A percentile compares a stretch with the other conserved stretches of the same genome.
phyloP scores from a whole-genome alignment of 441 rosid genomes.

The Euphorbia schlechtendalii region DNA sequence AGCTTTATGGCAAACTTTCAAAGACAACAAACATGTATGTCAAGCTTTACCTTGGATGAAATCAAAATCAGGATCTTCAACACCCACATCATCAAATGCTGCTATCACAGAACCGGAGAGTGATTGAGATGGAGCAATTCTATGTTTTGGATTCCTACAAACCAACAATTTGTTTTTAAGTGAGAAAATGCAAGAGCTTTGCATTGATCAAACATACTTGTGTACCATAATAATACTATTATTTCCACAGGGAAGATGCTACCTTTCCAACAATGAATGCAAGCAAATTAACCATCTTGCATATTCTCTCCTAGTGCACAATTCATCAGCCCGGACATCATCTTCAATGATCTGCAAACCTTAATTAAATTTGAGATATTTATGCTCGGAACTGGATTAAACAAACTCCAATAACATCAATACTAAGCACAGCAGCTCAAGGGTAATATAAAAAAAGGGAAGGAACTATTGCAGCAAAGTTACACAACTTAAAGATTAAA shows the following conservation, averaged over 20 bases:
- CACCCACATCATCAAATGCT: constrained; percentile 74
- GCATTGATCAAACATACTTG: not conserved
- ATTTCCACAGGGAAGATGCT: constrained; percentile 14
- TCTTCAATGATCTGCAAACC: constrained; percentile 74
- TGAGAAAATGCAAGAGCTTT: constrained; percentile 14
- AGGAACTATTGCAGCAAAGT: not conserved
- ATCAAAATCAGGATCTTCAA: constrained; percentile 57
- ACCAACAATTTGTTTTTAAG: constrained; percentile 15
- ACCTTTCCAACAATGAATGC: constrained; percentile 75
- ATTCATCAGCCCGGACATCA: constrained; percentile 44
- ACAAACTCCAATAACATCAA: constrained; percentile 18
- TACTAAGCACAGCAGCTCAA: not conserved
- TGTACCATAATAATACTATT: constrained; percentile 10
- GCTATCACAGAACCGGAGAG: constrained; percentile 49
- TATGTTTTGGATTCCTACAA: constrained; percentile 59
- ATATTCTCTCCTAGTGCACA: constrained; percentile 86
- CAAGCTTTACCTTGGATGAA: constrained; percentile 56
- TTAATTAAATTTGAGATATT: constrained; percentile 30
- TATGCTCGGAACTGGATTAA: constrained; percentile 43
- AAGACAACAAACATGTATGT: constrained; percentile 8
- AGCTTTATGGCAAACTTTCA: constrained; percentile 2
- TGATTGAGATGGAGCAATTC: constrained; percentile 53
- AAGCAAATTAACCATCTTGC: constrained; percentile 75
- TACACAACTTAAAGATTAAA: not conserved
- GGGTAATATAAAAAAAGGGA: not conserved